These are phyloP conservation scores for Yarrowia porcina DNA, from an alignment of 805 yeast species.

Conservation along the genomic window DNA sequence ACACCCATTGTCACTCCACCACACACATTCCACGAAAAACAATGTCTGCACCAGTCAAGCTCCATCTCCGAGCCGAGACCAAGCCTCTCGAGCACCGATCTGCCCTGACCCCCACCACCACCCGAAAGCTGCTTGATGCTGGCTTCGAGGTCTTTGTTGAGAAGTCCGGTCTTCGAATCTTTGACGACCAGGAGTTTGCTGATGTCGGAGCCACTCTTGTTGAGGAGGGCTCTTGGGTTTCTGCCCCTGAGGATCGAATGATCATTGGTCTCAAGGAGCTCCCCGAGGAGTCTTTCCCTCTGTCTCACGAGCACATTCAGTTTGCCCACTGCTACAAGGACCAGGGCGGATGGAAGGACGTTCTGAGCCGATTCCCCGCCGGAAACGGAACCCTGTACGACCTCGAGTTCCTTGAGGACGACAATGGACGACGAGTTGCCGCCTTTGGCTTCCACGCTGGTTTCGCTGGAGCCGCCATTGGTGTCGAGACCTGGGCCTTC, in stretches of 20 bases:
- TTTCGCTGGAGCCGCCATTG: conserved; percentile 99
- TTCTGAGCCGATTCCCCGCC: conserved; percentile 78
- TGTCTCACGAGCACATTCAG: conserved; percentile 93
- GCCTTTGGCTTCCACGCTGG: conserved; percentile 99
- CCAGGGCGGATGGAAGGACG: conserved; percentile 97
- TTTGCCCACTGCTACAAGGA: conserved; percentile 98
- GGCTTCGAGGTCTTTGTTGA: conserved; percentile 90
- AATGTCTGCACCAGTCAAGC: conserved; percentile 44
- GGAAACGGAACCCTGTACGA: conserved; percentile 93
- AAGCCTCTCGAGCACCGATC: conserved; percentile 98
- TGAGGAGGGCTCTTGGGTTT: conserved; percentile 89
- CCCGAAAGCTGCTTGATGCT: conserved; percentile 76
- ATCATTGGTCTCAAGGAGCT: conserved; percentile 93
- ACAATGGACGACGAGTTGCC: conserved; percentile 96
- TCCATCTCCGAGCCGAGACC: conserved; percentile 94
- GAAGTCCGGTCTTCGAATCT: conserved; percentile 79
- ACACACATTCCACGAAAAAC: not conserved
- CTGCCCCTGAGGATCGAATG: conserved; percentile 86
- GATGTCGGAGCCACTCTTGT: conserved; percentile 81
- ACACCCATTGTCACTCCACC: not conserved
- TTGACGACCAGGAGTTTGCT: conserved; percentile 69
- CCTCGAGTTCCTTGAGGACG: conserved; percentile 90
- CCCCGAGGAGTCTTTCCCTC: conserved; percentile 89
- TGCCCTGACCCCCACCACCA: conserved; percentile 88
- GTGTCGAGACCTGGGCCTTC: conserved; percentile 90